A percentile compares a stretch with the other conserved stretches of the same genome.
Evolutionary conservation across 768 basidiomycete species (phyloP).

Genomic region (Mrakia frigida): DNA sequence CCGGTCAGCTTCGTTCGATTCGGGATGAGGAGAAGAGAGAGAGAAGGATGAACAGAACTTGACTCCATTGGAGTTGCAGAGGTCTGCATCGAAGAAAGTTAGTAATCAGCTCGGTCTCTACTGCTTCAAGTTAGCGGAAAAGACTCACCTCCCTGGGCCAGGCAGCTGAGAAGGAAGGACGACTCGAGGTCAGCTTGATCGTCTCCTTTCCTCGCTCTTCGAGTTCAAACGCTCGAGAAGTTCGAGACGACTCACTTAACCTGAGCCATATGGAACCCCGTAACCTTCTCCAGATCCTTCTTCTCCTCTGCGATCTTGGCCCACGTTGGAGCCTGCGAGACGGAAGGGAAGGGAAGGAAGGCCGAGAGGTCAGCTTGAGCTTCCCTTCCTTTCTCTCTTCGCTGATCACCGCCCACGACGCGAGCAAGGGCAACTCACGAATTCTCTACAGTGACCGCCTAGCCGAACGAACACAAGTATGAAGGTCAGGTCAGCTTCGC

Average conservation of each 20-base stretch:
- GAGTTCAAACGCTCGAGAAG: background rate
- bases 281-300: constrained; percentile 48
- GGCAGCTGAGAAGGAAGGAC: constrained; percentile 50
- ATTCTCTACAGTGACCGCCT: constrained; percentile 63
- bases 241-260: constrained; percentile 47
- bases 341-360: background rate
- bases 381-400: background rate
- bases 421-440: constrained; percentile 44
- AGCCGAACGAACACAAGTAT: background rate
- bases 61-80: constrained; percentile 67
- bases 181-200: too few relatives aligned
- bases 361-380: background rate
- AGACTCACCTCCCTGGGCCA: constrained; percentile 65
- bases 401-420: too few relatives aligned
- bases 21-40: background rate
- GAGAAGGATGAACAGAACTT: constrained; percentile 49
- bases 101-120: background rate
- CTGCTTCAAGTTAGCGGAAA: too few relatives aligned
- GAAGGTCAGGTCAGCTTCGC: background rate
- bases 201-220: too few relatives aligned
- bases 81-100: constrained; percentile 51
- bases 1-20: background rate
- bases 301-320: constrained; percentile 52
- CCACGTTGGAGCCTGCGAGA: constrained; percentile 62
- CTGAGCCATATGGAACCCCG: constrained; percentile 63